phyloP scores from a whole-genome alignment of 108 stramenopile genomes.

The Fragilaria radians region DNA sequence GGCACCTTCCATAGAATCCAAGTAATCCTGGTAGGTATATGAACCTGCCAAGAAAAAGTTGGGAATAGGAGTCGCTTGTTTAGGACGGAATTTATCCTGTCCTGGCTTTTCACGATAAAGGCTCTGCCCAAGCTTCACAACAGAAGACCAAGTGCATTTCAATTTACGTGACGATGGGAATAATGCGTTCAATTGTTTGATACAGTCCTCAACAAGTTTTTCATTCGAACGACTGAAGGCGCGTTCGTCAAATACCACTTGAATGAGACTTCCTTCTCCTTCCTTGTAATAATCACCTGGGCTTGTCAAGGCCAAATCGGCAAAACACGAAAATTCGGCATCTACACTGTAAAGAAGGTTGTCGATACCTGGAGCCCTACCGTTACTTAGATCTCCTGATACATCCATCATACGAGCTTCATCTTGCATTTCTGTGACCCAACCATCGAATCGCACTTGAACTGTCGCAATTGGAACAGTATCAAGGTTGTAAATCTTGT shows the following conservation, averaged over 20 bases:
- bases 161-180: slow-evolving; percentile 91
- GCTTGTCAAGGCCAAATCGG: slow-evolving; percentile 90
- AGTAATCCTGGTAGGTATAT: slow-evolving; percentile 96
- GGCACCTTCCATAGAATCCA: slow-evolving; percentile 97
- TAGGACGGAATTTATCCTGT: slow-evolving; percentile 91
- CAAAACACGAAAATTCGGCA: slow-evolving; percentile 96
- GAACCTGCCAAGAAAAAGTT: slow-evolving; percentile 97
- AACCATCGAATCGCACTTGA: slow-evolving; percentile 94
- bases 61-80: slow-evolving; percentile 89
- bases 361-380: slow-evolving; percentile 87
- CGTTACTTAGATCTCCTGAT: slow-evolving; percentile 82
- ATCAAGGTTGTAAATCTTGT: slow-evolving; percentile 94
- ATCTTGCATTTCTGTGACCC: slow-evolving; percentile 94
- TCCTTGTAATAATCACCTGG: slow-evolving; percentile 93
- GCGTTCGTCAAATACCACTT: slow-evolving; percentile 87
- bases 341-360: slow-evolving; percentile 94
- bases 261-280: slow-evolving; percentile 86
- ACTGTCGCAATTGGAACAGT: slow-evolving; percentile 96
- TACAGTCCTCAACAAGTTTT: slow-evolving; percentile 78
- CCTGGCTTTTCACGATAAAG: slow-evolving; percentile 93
- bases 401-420: slow-evolving; percentile 81
- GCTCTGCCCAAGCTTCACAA: slow-evolving; percentile 90
- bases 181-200: slow-evolving; percentile 72
- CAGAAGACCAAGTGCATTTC: slow-evolving; percentile 93
- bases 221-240: slow-evolving; percentile 73